phyloP scores from a whole-genome alignment of 2,329 filamentous ascomycete genomes.

The Neonectria coccinea region DNA sequence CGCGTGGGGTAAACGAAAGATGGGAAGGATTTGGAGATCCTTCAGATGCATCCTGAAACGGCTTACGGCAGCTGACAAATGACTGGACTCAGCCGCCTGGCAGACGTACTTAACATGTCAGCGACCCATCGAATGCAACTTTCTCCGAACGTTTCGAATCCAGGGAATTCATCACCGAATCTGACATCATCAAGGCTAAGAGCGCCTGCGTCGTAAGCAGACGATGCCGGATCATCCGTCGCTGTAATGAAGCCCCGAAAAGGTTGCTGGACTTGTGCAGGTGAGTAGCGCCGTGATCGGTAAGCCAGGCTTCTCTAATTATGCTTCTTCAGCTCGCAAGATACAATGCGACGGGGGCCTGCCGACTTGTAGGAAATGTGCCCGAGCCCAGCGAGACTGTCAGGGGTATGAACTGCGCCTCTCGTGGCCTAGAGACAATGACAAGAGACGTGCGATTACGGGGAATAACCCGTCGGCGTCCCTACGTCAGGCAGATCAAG shows the following conservation, averaged over 20 bases:
- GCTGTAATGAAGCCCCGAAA: slow-evolving; percentile 27
- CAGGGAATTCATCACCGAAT: not conserved
- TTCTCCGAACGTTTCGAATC: slow-evolving; percentile 6
- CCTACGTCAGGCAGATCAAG: not conserved
- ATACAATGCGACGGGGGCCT: slow-evolving; percentile 35
- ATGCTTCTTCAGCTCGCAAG: slow-evolving; percentile 30
- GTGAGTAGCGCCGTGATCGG: slow-evolving; percentile 20
- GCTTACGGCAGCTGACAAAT: not conserved
- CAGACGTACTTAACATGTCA: not conserved
- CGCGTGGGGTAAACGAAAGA: slow-evolving; percentile 9
- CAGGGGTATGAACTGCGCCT: slow-evolving; percentile 34
- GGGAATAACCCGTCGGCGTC: not conserved
- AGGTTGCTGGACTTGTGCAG: slow-evolving; percentile 39
- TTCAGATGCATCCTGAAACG: too few species aligned
- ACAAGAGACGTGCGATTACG: slow-evolving; percentile 30
- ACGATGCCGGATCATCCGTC: not conserved
- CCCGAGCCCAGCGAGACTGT: slow-evolving; percentile 16
- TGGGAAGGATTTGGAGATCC: not conserved
- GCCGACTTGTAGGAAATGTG: slow-evolving; percentile 30
- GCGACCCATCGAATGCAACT: slow-evolving; percentile 23
- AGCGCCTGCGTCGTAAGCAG: not conserved
- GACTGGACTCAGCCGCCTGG: not conserved
- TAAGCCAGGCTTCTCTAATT: slow-evolving; percentile 9
- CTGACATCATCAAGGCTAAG: too few species aligned
- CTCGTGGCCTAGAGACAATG: slow-evolving; percentile 34